Evolutionary conservation across 371 early-diverging fungal genomes (phyloP).

Genomic region (Mortierella sp.): DNA sequence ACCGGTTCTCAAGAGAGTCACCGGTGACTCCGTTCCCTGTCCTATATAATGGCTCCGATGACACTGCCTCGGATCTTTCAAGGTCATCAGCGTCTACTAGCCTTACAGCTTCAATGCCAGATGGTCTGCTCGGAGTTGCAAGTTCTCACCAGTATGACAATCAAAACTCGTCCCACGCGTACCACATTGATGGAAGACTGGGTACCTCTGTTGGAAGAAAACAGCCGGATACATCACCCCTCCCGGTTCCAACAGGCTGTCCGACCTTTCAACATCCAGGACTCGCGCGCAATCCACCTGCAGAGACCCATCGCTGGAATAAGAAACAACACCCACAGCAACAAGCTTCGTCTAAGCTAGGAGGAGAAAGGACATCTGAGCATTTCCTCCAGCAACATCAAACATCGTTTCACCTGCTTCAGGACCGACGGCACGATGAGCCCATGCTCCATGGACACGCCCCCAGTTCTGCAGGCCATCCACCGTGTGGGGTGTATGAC

Average conservation of each 20-base stretch:
- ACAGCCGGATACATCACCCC: slow-evolving; percentile 25
- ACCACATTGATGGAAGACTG: slow-evolving; percentile 14
- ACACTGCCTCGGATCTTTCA: slow-evolving; percentile 11
- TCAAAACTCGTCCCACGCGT: slow-evolving; percentile 21
- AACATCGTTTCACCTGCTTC: slow-evolving; percentile 7
- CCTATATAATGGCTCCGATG: slow-evolving; percentile 7
- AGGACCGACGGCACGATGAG: slow-evolving; percentile 18
- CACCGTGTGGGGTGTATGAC: slow-evolving; percentile 11
- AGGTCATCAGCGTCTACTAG: slow-evolving; percentile 4
- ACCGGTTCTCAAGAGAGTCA: slow-evolving; percentile 23
- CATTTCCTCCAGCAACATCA: slow-evolving; percentile 26
- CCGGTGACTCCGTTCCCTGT: slow-evolving; percentile 39
- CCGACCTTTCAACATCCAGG: slow-evolving; percentile 38
- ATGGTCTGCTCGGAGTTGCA: not conserved
- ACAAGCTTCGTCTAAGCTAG: not conserved
- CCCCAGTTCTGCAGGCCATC: too few relatives aligned
- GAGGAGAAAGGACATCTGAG: slow-evolving; percentile 11
- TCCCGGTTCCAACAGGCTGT: slow-evolving; percentile 36
- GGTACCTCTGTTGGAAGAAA: slow-evolving; percentile 2
- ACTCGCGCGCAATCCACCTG: slow-evolving; percentile 15
- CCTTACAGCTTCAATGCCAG: slow-evolving; percentile 6
- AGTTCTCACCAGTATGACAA: slow-evolving; percentile 7
- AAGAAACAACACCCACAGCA: slow-evolving; percentile 48
- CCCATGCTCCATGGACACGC: slow-evolving; percentile 17
- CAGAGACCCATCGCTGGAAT: slow-evolving; percentile 44